Conservation (phyloP, 139 green algal genomes). For the Astrephomene gubernaculifera region DNA sequence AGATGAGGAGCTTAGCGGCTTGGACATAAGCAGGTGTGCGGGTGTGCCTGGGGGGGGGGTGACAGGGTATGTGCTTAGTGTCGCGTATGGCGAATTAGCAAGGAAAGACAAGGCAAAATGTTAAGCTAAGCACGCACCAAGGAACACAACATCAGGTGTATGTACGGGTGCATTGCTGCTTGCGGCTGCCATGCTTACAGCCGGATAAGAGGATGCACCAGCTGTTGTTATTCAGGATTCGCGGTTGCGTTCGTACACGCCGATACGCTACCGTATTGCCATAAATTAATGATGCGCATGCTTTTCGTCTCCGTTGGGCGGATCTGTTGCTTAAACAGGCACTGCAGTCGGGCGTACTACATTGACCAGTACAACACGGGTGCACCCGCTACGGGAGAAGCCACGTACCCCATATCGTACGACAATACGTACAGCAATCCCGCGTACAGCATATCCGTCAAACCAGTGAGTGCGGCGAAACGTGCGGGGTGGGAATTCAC, state of each 20-base stretch:
- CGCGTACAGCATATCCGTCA: too few relatives aligned
- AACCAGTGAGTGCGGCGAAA: neutral
- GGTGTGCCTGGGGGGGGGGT: neutral
- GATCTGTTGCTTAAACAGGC: neutral
- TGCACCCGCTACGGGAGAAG: too few relatives aligned
- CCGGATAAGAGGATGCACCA: too few relatives aligned
- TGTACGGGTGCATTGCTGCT: neutral
- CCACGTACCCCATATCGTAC: neutral
- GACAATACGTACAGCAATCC: neutral
- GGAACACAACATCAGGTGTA: neutral
- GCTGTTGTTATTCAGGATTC: neutral
- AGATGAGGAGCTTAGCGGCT: constrained; percentile 73
- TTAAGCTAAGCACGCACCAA: neutral
- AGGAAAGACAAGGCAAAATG: neutral
- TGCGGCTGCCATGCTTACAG: neutral
- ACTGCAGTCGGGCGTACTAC: constrained; percentile 17
- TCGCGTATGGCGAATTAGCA: neutral
- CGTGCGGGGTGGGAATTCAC: neutral
- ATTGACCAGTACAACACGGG: neutral
- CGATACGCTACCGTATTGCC: neutral
- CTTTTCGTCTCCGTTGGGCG: neutral
- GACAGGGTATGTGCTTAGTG: neutral
- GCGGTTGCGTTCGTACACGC: neutral
- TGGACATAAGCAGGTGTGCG: constrained; percentile 69
- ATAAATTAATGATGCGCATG: neutral